A percentile compares a stretch with the other conserved stretches of the same genome.
Conservation (phyloP, 1,139 yeast species). For the Chernovozyma aurita region DNA sequence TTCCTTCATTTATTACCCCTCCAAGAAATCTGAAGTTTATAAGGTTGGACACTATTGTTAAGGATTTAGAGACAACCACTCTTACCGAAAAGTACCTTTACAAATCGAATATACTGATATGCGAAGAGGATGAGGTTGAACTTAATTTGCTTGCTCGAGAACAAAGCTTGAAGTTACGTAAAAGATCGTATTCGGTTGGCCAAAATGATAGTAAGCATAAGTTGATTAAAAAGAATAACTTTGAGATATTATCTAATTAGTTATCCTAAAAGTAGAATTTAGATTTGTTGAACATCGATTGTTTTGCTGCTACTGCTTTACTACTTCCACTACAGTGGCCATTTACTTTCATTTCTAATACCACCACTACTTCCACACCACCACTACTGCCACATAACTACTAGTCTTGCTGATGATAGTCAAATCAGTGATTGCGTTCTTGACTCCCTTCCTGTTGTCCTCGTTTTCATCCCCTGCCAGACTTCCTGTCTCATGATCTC, state of each 20-base stretch:
- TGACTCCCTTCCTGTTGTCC: too few species aligned
- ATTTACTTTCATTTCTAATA: too few species aligned
- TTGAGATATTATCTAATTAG: conserved; percentile 16
- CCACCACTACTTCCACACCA: too few species aligned
- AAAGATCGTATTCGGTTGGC: conserved; percentile 38
- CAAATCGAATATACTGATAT: conserved; percentile 12
- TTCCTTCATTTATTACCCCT: conserved; percentile 35
- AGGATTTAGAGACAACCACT: conserved; percentile 4
- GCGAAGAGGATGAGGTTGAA: conserved; percentile 21
- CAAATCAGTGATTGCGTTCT: too few species aligned
- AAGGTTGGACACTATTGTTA: conserved; percentile 2
- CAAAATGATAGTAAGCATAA: conserved; percentile 32
- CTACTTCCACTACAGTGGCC: too few species aligned
- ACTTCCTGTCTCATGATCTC: too few species aligned
- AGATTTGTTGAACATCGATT: too few species aligned
- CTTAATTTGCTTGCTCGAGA: conserved; percentile 17
- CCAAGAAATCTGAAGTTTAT: conserved; percentile 17
- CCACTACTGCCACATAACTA: too few species aligned
- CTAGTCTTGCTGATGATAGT: too few species aligned
- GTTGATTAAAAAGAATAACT: conserved; percentile 30
- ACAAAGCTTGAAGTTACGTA: conserved; percentile 19
- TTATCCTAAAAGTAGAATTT: not conserved
- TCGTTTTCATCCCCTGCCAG: too few species aligned
- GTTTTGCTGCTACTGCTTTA: too few species aligned
- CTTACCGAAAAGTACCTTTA: conserved; percentile 22